Evolutionary conservation across 768 basidiomycete species (phyloP).

Genomic region (Mycena belliarum): DNA sequence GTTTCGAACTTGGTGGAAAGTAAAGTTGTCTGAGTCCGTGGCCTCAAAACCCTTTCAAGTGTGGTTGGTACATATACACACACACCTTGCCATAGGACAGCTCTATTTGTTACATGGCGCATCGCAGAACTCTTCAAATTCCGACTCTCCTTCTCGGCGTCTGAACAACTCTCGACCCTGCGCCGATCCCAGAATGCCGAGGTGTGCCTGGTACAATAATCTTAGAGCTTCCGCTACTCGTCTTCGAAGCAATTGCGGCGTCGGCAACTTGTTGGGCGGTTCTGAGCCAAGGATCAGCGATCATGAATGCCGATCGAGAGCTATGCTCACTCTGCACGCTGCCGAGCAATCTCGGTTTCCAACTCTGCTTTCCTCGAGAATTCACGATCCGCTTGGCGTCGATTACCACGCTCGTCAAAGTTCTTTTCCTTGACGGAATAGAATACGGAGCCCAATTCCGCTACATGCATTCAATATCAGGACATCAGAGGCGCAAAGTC

Average conservation of each 20-base stretch:
- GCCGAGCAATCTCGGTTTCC: slow-evolving; percentile 86
- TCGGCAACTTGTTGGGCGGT: slow-evolving; percentile 63
- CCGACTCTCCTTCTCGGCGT: slow-evolving; percentile 77
- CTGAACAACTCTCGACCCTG: slow-evolving; percentile 63
- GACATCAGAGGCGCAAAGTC: not conserved
- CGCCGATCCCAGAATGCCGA: slow-evolving; percentile 65
- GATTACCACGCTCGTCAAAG: slow-evolving; percentile 85
- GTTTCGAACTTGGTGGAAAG: no score
- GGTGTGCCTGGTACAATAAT: slow-evolving; percentile 84
- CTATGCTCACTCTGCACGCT: slow-evolving; percentile 69
- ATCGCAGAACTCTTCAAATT: slow-evolving; percentile 42
- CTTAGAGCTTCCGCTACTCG: slow-evolving; percentile 52
- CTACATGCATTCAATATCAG: slow-evolving; percentile 37
- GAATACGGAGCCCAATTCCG: slow-evolving; percentile 94
- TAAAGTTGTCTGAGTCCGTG: no score
- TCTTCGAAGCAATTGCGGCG: slow-evolving; percentile 57
- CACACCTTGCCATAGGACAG: not conserved
- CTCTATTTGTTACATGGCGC: not conserved
- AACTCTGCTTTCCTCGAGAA: slow-evolving; percentile 91
- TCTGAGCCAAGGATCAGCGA: slow-evolving; percentile 36
- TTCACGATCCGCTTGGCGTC: slow-evolving; percentile 80
- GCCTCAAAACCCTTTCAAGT: no score
- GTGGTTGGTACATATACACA: no score
- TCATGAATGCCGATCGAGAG: not conserved
- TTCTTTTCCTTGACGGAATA: slow-evolving; percentile 98